Evolutionary conservation across 306 rosid species (phyloP), one percentile per base, ranked within the genome.

Genomic region (Hippophae rhamnoides): DNA sequence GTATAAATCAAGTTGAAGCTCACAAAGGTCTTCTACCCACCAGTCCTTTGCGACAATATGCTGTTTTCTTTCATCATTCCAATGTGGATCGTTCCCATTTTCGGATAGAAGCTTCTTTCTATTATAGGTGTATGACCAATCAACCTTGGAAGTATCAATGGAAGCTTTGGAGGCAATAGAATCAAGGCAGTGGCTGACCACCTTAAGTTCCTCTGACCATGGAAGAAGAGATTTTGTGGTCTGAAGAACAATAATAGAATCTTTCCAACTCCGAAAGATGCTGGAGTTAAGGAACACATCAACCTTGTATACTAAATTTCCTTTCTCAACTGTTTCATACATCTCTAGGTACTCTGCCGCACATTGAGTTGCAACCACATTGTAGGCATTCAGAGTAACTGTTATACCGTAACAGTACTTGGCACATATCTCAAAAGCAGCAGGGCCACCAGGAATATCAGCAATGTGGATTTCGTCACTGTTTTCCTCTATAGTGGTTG

Each of bases 1-100:
- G 81, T 79, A 92, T 53, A 81, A 78, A 78, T 87, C 98, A 18
- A 85, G 86, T 65, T 78, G 95, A 69, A 92, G 98, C 46, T 84
- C 96, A 9, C 87, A 92, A 13, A 92, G 87, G 52, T 92, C 98
- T 71, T 90, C 98, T 54, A 87, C 95, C 96, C 98, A 92, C 98
- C 98, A 92, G 73, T 92, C 98, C 57, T 71, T 78, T 2, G 98
- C 96, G 70, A 92, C 96, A 65, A 70, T 56, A 51, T 76, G 87
- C 7, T 62, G 84, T 64, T 86, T 85, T 77, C 84, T 81, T 65
- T 79, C 79, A 43, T 86, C 89, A 54, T 82, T 87, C 85, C 88
- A 84, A 12, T 55, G 88, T 42, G 81, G 62, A 73, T 84, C 94
- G 38, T 82, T 72, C 63, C 84, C 86, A 59, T 81, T 87, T 61